Evolutionary conservation across 1,284 basidiomycete genomes (phyloP).

Genomic region (Ustilago hordei): DNA sequence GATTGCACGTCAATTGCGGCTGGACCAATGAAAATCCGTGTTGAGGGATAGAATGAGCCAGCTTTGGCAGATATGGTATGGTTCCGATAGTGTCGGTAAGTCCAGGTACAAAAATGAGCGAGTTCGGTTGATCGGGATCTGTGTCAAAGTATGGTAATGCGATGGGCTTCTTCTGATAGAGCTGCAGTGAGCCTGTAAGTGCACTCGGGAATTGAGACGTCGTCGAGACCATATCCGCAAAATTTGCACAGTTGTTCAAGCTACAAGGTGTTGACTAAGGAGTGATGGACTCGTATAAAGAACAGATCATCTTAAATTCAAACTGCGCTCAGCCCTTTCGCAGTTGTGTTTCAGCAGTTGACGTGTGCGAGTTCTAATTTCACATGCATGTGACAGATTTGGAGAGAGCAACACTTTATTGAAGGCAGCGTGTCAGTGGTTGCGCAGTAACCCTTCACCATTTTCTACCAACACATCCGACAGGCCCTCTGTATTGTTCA

Average conservation of each 20-base stretch:
- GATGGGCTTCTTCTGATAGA: slow-evolving; percentile 52
- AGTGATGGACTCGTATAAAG: not conserved
- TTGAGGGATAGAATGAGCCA: slow-evolving; percentile 31
- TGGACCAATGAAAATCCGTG: slow-evolving; percentile 57
- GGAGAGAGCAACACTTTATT: slow-evolving; percentile 11
- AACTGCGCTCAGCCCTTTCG: slow-evolving; percentile 2
- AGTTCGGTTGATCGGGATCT: slow-evolving; percentile 41
- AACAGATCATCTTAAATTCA: not conserved
- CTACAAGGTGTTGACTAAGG: not conserved
- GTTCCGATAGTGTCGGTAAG: slow-evolving; percentile 62
- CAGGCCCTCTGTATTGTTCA: not conserved
- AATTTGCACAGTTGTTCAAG: not conserved
- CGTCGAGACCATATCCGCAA: slow-evolving; percentile 1
- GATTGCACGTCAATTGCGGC: slow-evolving; percentile 55
- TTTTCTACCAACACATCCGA: not conserved
- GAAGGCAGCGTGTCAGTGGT: not conserved
- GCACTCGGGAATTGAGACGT: slow-evolving; percentile 10
- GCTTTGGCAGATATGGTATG: slow-evolving; percentile 53
- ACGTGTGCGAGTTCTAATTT: slow-evolving; percentile 9
- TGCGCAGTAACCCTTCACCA: not conserved
- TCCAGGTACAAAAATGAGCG: slow-evolving; percentile 58
- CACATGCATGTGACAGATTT: not conserved
- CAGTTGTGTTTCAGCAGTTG: not conserved
- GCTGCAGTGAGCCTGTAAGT: slow-evolving; percentile 35
- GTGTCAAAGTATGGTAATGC: slow-evolving; percentile 59